Percentiles rank a stretch among this genome's conserved stretches.
Evolutionary conservation across 2,329 filamentous ascomycete genomes (phyloP).

Genomic region (Aspergillus arachidicola): DNA sequence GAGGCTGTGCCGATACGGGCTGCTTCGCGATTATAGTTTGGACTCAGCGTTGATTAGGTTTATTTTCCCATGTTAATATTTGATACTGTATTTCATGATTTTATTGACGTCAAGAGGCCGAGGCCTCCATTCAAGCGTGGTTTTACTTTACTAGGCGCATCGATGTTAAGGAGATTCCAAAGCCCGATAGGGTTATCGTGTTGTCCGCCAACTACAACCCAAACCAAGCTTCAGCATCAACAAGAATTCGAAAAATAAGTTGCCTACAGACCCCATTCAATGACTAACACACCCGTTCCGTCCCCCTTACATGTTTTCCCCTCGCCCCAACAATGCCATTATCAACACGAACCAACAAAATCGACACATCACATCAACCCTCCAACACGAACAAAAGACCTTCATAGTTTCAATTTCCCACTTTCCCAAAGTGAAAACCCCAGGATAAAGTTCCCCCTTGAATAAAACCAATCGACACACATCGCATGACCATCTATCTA

Average conservation of each 20-base stretch:
- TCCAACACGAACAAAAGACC: neutral
- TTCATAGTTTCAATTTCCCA: neutral
- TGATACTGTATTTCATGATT: neutral
- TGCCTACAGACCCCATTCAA: neutral
- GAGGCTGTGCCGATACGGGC: conserved; percentile 24
- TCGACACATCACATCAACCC: neutral
- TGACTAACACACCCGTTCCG: neutral
- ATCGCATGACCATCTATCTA: neutral
- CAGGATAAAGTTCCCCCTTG: neutral
- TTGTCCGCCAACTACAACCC: neutral
- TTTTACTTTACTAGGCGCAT: neutral
- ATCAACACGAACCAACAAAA: neutral
- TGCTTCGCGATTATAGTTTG: neutral
- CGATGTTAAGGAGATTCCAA: neutral
- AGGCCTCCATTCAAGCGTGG: too few relatives aligned
- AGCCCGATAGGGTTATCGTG: neutral
- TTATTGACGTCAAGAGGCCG: neutral
- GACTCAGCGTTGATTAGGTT: neutral
- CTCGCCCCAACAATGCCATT: neutral
- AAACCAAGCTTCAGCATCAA: neutral
- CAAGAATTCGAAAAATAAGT: neutral
- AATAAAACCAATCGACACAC: neutral
- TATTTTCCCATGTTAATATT: neutral
- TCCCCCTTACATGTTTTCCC: neutral
- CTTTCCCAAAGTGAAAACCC: too few relatives aligned